Percentiles rank a stretch among this genome's conserved stretches.
phyloP scores from a whole-genome alignment of 1,284 basidiomycete species.

The Cronartium quercuum region DNA sequence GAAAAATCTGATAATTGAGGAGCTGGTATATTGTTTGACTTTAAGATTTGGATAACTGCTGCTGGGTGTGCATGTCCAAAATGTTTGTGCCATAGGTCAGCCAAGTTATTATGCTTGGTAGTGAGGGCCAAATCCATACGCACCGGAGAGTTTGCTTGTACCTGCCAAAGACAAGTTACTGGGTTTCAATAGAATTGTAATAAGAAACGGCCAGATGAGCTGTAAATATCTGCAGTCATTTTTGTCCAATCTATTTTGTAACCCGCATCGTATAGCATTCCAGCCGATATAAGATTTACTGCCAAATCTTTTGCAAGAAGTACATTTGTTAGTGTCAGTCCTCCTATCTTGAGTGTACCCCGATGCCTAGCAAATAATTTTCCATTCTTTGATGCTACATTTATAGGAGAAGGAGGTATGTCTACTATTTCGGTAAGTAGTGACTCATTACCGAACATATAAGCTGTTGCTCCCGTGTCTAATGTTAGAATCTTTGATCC shows the following conservation, averaged over 20 bases:
- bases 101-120: too few species aligned
- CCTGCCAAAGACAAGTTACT: too few species aligned
- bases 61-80: too few species aligned
- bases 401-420: not conserved
- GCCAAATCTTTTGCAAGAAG: not conserved
- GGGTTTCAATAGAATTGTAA: too few species aligned
- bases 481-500: too few species aligned
- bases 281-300: slow-evolving; percentile 8
- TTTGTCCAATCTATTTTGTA: too few species aligned
- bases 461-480: not conserved
- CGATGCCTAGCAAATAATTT: not conserved
- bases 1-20: not conserved
- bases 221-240: too few species aligned
- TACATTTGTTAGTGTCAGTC: not conserved
- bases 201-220: too few species aligned
- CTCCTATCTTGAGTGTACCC: not conserved
- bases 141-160: too few species aligned
- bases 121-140: too few species aligned
- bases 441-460: not conserved
- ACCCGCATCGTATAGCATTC: not conserved
- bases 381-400: not conserved
- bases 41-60: too few species aligned
- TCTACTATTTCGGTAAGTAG: not conserved
- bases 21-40: not conserved
- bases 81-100: too few species aligned